Evolutionary conservation across 2,329 filamentous ascomycete genomes (phyloP).

Genomic region (Gnomoniopsis sp.): DNA sequence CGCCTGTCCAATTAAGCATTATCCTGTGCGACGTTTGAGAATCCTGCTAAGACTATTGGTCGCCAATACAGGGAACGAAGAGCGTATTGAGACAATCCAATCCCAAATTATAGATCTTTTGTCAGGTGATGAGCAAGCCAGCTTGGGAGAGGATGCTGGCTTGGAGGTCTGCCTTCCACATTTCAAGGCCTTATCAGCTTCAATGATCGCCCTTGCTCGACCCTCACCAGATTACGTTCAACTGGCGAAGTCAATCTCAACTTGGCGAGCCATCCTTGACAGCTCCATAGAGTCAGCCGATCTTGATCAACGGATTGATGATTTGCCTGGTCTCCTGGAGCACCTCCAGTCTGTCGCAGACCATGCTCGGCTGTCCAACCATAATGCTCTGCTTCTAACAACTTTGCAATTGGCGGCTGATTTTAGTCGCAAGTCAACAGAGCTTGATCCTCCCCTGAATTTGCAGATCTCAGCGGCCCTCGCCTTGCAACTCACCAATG

Average conservation of each 20-base stretch:
- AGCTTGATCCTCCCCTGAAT: background rate
- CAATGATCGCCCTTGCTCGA: conserved; percentile 40
- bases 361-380: conserved; percentile 49
- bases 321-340: conserved; percentile 44
- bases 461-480: conserved; percentile 35
- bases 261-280: conserved; percentile 43
- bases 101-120: conserved; percentile 37
- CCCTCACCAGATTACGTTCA: conserved; percentile 32
- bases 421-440: conserved; percentile 34
- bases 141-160: conserved; percentile 41
- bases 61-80: conserved; percentile 43
- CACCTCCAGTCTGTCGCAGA: conserved; percentile 50
- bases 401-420: conserved; percentile 44
- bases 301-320: conserved; percentile 44
- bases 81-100: conserved; percentile 36
- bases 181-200: conserved; percentile 42
- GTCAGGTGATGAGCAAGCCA: conserved; percentile 32
- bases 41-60: conserved; percentile 47
- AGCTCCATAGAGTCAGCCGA: conserved; percentile 36
- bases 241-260: conserved; percentile 34
- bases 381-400: conserved; percentile 41
- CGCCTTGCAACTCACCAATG: conserved; percentile 49
- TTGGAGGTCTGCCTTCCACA: conserved; percentile 46
- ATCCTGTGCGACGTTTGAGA: conserved; percentile 51
- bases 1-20: conserved; percentile 45